Evolutionary conservation across 148 eudicot species (phyloP).

Genomic region (Arbutus unedo): DNA sequence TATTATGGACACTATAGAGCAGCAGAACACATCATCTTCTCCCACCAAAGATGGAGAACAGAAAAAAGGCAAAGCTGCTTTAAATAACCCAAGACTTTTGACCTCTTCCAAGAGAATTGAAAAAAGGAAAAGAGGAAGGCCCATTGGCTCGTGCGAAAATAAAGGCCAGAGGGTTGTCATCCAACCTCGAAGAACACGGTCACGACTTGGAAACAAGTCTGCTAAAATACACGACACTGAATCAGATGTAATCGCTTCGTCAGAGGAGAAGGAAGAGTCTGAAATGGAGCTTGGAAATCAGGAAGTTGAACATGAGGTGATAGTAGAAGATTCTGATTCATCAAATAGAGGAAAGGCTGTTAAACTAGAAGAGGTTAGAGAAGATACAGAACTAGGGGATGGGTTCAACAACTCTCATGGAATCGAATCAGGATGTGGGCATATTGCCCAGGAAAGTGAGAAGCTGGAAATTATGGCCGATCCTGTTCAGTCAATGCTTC

Average conservation of each 20-base stretch:
- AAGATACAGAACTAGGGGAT: slow-evolving; percentile 4
- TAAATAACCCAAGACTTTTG: slow-evolving; percentile 8
- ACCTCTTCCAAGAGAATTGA: slow-evolving; percentile 30
- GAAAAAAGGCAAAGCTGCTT: slow-evolving; percentile 18
- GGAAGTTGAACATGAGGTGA: slow-evolving; percentile 20
- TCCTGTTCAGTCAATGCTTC: slow-evolving; percentile 70
- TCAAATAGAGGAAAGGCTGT: slow-evolving; percentile 23
- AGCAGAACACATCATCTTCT: slow-evolving; percentile 22
- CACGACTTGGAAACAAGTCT: slow-evolving; percentile 47
- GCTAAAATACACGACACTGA: slow-evolving; percentile 56
- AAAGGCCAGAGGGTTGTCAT: slow-evolving; percentile 34
- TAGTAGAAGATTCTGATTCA: slow-evolving; percentile 21
- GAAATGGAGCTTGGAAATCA: slow-evolving; percentile 16
- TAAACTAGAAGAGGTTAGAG: slow-evolving; percentile 11
- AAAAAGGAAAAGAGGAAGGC: slow-evolving; percentile 60
- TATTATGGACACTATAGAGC: slow-evolving; percentile 23
- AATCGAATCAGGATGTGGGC: slow-evolving; percentile 18
- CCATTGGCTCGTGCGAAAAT: slow-evolving; percentile 29
- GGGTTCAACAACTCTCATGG: slow-evolving; percentile 19
- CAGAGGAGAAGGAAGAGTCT: slow-evolving; percentile 29
- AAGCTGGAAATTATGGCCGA: slow-evolving; percentile 42
- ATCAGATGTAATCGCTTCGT: slow-evolving; percentile 31
- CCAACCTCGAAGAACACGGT: slow-evolving; percentile 55
- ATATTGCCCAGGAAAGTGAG: slow-evolving; percentile 17
- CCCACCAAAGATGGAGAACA: slow-evolving; percentile 28